Evolutionary conservation across 306 rosid species (phyloP), one percentile per base, ranked within the genome.

Genomic region (Lathyrus tuberosus): DNA sequence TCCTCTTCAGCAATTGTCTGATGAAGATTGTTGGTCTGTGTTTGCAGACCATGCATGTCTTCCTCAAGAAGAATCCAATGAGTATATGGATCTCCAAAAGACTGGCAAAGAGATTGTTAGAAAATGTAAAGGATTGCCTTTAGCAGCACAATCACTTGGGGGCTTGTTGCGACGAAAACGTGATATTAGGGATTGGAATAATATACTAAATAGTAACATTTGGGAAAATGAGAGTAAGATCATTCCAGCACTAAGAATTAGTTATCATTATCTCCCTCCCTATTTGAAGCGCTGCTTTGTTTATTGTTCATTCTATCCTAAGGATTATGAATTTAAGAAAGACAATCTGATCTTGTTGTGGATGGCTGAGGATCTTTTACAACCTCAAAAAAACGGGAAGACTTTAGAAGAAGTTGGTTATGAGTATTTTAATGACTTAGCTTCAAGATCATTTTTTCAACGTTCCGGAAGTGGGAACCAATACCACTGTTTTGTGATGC

Each of bases 331-430:
- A 49, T 70, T 80, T 58, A 2, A 11, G 3, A n/a, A n/a, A 37
- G 10, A 54, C 3, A 38, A 70, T 0, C 47, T 80, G 20, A 24
- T 80, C 1, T 7, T 70, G n/a, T 22, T 22, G 6, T 75, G 80
- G 80, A 65, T 80, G 80, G 84, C 71, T 1, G 80, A 80, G 28
- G 78, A 60, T 11, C 63, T 80, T 4, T 22, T 80, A 3, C 26
- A 1, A 2, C 3, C 26, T 24, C 26, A 1, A 24, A 24, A 24
- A 24, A 24, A 24, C 3, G 26, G 26, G 26, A 24, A 24, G 3
- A 24, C 26, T 24, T 24, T 24, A 24, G 2, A 24, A 24, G 26
- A 24, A 24, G 26, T 24, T 24, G 26, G 26, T 24, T 24, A 24
- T 2, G 26, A 24, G 26, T 24, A 24, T 24, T 24, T 24, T 24